A percentile compares a stretch with the other conserved stretches of the same genome.
Evolutionary conservation across 495 filamentous ascomycete species (phyloP).

Genomic region (Daldinia vernicosa): DNA sequence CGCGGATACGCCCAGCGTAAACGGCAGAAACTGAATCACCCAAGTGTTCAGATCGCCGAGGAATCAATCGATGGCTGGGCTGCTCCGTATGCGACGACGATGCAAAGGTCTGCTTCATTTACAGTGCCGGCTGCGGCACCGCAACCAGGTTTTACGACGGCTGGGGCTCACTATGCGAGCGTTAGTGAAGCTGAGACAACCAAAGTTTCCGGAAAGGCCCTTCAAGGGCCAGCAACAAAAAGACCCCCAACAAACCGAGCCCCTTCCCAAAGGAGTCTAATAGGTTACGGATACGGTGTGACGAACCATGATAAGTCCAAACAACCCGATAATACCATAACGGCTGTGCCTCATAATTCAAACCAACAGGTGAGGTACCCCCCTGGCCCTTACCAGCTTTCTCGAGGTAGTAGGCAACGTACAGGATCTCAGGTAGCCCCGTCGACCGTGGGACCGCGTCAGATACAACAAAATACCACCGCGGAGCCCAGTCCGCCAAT

Average conservation of each 20-base stretch:
- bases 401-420: conserved; percentile 21
- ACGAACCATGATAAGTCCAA: conserved; percentile 46
- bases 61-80: conserved; percentile 44
- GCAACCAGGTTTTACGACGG: conserved; percentile 56
- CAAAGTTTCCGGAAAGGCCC: conserved; percentile 28
- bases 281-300: conserved; percentile 48
- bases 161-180: conserved; percentile 52
- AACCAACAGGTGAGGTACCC: conserved; percentile 2
- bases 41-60: conserved; percentile 36
- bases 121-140: conserved; percentile 45
- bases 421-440: conserved; percentile 9
- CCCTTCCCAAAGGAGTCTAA: conserved; percentile 53
- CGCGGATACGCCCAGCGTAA: conserved; percentile 33
- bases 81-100: conserved; percentile 54
- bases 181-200: conserved; percentile 44
- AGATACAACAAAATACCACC: conserved; percentile 26
- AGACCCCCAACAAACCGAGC: conserved; percentile 46
- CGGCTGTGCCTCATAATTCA: conserved; percentile 31
- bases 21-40: conserved; percentile 44
- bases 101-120: conserved; percentile 55
- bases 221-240: conserved; percentile 34
- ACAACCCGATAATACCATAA: conserved; percentile 5
- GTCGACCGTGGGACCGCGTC: conserved; percentile 4
- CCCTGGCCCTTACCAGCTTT: conserved; percentile 13
- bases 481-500: conserved; percentile 49